Evolutionary conservation across 2,329 filamentous ascomycete species (phyloP), one percentile per base, ranked within the genome.

Genomic region (Torrubiellomyces zombiae): DNA sequence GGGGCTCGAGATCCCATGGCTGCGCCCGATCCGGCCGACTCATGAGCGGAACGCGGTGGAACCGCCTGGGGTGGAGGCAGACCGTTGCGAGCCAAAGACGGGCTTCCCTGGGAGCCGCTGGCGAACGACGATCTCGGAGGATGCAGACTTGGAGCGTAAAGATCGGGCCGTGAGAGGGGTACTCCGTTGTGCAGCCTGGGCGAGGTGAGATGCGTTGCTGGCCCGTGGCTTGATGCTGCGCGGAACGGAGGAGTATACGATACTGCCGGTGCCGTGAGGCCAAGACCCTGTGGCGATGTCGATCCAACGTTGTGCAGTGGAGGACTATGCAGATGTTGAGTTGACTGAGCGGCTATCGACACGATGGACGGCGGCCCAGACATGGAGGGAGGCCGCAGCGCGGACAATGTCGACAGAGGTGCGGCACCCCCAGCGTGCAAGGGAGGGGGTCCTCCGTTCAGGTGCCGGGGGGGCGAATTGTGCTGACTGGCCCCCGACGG

Each of bases 381-480:
- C 31, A 60, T 40, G 5, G 60, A 53, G 14, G 62, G 62, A 4
- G 63, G 63, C 7, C 63, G 57, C 10, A 68, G 53, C 13, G 58
- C 47, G 9, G 58, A 51, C 11, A 61, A 43, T 18, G 48, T 39
- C n/a, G 42, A 38, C 14, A 47, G 32, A 3, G 43, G 32, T 9
- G 33, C 29, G 5, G 45, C 39, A 7, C 39, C 38, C 7, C 28
- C 35, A 24, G 39, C 38, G 19, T 47, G 45, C 24, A 50, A 38
- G n/a, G 41, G 32, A 9, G 50, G 47, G 17, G 42, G 44, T 9
- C 43, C 61, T 18, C 63, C 60, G 37, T 67, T 71, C 22, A 66
- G 38, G 20, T 64, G 56, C 26, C 58, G 55, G 15, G 56, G 42
- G 18, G 56, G 48, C 4, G 63, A 53, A 18, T 55, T 54, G 31